Evolutionary conservation across 106 monocot species (phyloP).

Genomic region (Platanthera guangdongensis): DNA sequence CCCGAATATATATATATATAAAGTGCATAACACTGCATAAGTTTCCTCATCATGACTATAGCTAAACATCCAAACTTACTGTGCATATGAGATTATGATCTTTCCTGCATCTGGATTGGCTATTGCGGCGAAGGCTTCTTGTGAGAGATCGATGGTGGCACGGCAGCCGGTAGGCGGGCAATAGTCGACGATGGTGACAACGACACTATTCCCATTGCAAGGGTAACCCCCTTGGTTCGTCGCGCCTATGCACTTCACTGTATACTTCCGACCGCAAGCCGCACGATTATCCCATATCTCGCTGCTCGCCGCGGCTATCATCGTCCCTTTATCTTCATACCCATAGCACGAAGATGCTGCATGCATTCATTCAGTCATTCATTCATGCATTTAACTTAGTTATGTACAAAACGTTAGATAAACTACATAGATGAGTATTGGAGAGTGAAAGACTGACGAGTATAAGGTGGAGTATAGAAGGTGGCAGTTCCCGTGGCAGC

Average conservation of each 20-base stretch:
- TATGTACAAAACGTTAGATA: too few species aligned
- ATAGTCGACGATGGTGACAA: constrained; percentile 37
- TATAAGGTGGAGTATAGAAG: constrained; percentile 25
- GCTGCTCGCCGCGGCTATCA: constrained; percentile 58
- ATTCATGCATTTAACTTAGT: background rate
- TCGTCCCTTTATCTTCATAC: constrained; percentile 18
- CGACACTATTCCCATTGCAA: constrained; percentile 27
- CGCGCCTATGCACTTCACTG: constrained; percentile 21
- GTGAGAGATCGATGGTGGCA: constrained; percentile 11
- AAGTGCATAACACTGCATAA: too few species aligned
- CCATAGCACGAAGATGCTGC: constrained; percentile 37
- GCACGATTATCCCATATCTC: constrained; percentile 27
- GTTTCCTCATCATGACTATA: too few species aligned
- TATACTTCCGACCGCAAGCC: constrained; percentile 30
- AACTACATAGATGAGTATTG: too few species aligned
- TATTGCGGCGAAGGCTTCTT: too few species aligned
- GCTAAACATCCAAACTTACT: too few species aligned
- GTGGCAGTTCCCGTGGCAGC: constrained; percentile 9
- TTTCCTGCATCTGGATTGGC: too few species aligned
- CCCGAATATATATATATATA: too few species aligned
- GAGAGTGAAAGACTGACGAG: constrained; percentile 5
- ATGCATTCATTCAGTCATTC: background rate
- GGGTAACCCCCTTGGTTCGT: constrained; percentile 28
- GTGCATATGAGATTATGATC: too few species aligned
- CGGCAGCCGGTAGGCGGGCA: constrained; percentile 34